These are phyloP conservation scores for Lecanicillium sp. DNA, from an alignment of 2,329 filamentous ascomycete species.

Conservation along the genomic window DNA sequence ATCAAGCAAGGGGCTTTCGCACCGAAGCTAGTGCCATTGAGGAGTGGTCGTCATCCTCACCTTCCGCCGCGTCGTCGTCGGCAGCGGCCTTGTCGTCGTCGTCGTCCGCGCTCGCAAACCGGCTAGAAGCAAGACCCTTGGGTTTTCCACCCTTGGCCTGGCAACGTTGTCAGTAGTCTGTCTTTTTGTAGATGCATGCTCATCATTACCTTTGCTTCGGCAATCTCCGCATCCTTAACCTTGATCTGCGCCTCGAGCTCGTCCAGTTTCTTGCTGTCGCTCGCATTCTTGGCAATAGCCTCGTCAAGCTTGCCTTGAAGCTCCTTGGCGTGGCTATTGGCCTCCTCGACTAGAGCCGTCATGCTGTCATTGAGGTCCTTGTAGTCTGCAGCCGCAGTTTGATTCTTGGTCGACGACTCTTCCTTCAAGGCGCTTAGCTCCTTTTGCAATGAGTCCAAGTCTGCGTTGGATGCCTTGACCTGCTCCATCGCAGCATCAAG, in stretches of 20 bases:
- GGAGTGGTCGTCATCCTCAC: constrained; percentile 55
- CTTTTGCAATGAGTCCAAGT: constrained; percentile 41
- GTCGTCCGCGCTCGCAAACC: constrained; percentile 38
- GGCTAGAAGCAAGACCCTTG: constrained; percentile 47
- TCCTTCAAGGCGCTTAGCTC: constrained; percentile 46
- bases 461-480: constrained; percentile 26
- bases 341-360: constrained; percentile 52
- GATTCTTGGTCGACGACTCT: constrained; percentile 42
- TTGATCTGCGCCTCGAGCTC: constrained; percentile 48
- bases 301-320: constrained; percentile 42
- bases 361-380: constrained; percentile 57
- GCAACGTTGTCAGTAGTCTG: not conserved
- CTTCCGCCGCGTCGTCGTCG: constrained; percentile 38
- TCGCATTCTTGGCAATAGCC: constrained; percentile 34
- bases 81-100: constrained; percentile 21
- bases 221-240: constrained; percentile 57
- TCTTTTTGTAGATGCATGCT: not conserved
- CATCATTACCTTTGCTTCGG: constrained; percentile 47
- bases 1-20: constrained; percentile 45
- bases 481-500: constrained; percentile 26
- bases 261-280: constrained; percentile 39
- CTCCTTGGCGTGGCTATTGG: constrained; percentile 44
- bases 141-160: constrained; percentile 39
- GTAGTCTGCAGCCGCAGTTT: constrained; percentile 53
- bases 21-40: constrained; percentile 61